Evolutionary conservation across 2,329 filamentous ascomycete genomes (phyloP).

Genomic region (Botrytis galanthina): DNA sequence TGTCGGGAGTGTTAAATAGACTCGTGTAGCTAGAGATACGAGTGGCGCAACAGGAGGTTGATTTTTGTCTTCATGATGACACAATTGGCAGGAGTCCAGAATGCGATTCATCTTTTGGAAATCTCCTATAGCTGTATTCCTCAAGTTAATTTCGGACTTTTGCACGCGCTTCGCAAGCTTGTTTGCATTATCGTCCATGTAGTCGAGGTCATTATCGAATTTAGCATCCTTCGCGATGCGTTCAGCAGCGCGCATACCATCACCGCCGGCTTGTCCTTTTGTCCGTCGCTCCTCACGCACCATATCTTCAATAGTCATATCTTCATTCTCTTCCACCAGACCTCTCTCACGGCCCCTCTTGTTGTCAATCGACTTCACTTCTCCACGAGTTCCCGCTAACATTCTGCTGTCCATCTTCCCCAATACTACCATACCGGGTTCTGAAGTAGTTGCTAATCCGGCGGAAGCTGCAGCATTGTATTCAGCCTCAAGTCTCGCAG

Average conservation of each 20-base stretch:
- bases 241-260: conserved; percentile 80
- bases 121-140: conserved; percentile 81
- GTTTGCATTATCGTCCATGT: conserved; percentile 93
- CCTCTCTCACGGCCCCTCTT: conserved; percentile 83
- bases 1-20: conserved; percentile 84
- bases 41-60: conserved; percentile 78
- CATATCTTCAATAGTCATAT: conserved; percentile 98
- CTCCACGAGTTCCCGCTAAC: conserved; percentile 69
- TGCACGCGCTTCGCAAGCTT: conserved; percentile 86
- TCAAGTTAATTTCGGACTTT: conserved; percentile 83
- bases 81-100: conserved; percentile 84
- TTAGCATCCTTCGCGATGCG: conserved; percentile 90
- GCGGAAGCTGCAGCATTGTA: conserved; percentile 72
- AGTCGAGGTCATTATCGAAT: conserved; percentile 90
- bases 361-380: conserved; percentile 75
- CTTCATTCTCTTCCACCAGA: conserved; percentile 83
- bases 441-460: conserved; percentile 51
- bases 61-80: conserved; percentile 82
- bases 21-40: conserved; percentile 79
- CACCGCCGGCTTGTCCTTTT: conserved; percentile 71
- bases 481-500: conserved; percentile 72
- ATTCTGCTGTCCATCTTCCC: conserved; percentile 87
- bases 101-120: conserved; percentile 87
- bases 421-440: conserved; percentile 72
- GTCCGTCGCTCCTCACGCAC: conserved; percentile 89